These are phyloP conservation scores for Suillus subalutaceus DNA, from an alignment of 768 basidiomycete species.

Conservation along the genomic window DNA sequence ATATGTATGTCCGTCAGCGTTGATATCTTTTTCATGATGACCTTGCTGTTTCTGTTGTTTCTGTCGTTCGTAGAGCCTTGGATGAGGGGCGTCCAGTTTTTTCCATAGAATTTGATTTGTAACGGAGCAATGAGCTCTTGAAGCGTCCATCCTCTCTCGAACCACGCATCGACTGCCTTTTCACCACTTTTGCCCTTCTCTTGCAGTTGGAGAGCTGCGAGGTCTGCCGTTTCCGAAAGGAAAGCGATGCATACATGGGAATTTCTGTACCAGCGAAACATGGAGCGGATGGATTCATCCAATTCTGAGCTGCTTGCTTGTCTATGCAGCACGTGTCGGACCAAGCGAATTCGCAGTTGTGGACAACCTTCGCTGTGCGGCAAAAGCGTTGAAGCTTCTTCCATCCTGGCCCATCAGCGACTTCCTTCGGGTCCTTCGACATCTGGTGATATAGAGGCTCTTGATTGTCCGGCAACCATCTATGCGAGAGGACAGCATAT, in stretches of 20 bases:
- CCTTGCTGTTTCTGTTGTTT: background rate
- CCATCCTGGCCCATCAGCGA: background rate
- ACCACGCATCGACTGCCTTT: slow-evolving; percentile 15
- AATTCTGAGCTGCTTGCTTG: slow-evolving; percentile 23
- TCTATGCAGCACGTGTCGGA: slow-evolving; percentile 21
- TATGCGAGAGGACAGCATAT: slow-evolving; percentile 13
- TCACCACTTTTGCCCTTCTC: background rate
- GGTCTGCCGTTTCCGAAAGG: slow-evolving; percentile 9
- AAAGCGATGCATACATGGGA: slow-evolving; percentile 18
- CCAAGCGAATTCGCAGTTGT: slow-evolving; percentile 16
- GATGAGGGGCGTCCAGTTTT: slow-evolving; percentile 18
- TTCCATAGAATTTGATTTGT: slow-evolving; percentile 20
- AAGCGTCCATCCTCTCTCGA: slow-evolving; percentile 21
- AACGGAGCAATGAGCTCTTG: slow-evolving; percentile 21
- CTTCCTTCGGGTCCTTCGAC: background rate
- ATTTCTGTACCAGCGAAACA: slow-evolving; percentile 24
- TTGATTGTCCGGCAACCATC: slow-evolving; percentile 2
- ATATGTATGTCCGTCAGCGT: slow-evolving; percentile 7
- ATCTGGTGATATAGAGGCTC: slow-evolving; percentile 4
- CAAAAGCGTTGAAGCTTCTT: slow-evolving; percentile 11
- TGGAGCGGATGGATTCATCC: slow-evolving; percentile 24
- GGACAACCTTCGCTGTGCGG: background rate
- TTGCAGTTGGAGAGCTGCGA: background rate
- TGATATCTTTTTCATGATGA: slow-evolving; percentile 6
- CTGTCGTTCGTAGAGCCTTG: slow-evolving; percentile 7